Percentiles rank a stretch among this genome's conserved stretches.
Conservation (phyloP, 1,284 basidiomycete species). For the Dichomitus squalens region DNA sequence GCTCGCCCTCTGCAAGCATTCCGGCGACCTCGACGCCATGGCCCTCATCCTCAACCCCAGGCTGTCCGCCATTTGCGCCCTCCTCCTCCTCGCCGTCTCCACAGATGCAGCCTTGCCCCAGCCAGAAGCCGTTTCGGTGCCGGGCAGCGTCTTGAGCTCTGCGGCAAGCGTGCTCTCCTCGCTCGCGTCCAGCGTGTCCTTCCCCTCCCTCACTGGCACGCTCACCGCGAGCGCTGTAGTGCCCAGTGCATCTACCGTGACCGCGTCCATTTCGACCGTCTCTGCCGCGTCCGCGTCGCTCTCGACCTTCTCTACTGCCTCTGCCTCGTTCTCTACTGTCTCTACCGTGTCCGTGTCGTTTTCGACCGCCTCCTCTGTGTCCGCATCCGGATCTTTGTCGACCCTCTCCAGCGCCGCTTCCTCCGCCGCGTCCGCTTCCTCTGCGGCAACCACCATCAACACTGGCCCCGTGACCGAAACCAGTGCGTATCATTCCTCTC, state of each 20-base stretch:
- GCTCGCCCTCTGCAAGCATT: too few relatives aligned
- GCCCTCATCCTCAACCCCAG: conserved; percentile 18
- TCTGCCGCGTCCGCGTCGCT: neutral
- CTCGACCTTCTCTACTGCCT: neutral
- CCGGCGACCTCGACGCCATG: conserved; percentile 10
- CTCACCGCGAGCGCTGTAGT: neutral
- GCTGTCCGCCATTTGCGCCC: conserved; percentile 22
- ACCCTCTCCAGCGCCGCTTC: neutral
- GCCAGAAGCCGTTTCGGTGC: neutral
- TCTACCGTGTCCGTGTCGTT: neutral
- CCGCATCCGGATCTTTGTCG: neutral
- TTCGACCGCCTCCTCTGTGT: conserved; percentile 4
- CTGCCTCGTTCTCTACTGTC: neutral
- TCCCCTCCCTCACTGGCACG: neutral
- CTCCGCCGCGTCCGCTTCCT: neutral
- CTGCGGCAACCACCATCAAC: neutral
- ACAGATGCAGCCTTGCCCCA: conserved; percentile 5
- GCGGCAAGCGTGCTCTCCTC: neutral
- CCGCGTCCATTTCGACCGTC: neutral
- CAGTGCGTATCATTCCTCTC: conserved; percentile 6
- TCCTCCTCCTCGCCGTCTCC: conserved; percentile 19
- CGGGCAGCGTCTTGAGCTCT: neutral
- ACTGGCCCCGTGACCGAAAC: conserved; percentile 14
- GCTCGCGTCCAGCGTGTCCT: too few relatives aligned
- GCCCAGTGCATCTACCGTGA: neutral